Evolutionary conservation across 1,284 basidiomycete species (phyloP).

Genomic region (Inonotus hispidus): DNA sequence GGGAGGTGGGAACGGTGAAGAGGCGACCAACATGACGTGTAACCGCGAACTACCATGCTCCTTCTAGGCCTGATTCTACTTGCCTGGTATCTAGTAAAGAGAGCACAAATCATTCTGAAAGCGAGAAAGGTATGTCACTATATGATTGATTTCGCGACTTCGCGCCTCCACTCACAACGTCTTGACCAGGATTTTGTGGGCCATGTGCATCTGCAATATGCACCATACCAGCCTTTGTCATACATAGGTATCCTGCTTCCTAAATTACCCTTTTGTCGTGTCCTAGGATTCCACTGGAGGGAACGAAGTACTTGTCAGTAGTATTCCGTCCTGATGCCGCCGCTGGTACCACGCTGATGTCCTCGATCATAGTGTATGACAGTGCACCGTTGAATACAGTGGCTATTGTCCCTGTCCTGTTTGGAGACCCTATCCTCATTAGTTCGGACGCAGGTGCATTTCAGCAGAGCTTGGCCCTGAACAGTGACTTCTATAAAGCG

Average conservation of each 20-base stretch:
- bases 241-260: neutral
- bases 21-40: too few relatives aligned
- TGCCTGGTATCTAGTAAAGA: neutral
- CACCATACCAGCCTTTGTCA: neutral
- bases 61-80: neutral
- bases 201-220: neutral
- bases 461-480: neutral
- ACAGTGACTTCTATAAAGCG: slow-evolving; percentile 1
- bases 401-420: neutral
- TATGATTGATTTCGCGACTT: neutral
- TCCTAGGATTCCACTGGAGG: neutral
- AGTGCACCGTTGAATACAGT: slow-evolving; percentile 6
- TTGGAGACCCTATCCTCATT: neutral
- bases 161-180: neutral
- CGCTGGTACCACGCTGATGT: neutral
- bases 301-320: neutral
- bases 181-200: neutral
- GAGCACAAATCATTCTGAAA: neutral
- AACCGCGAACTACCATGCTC: neutral
- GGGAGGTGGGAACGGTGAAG: too few relatives aligned
- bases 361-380: neutral
- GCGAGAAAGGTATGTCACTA: neutral
- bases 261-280: neutral
- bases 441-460: neutral
- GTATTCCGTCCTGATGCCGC: neutral